Conservation (phyloP, 225 moss, liverwort and hornwort genomes). For the Thuidium tamariscinum region DNA sequence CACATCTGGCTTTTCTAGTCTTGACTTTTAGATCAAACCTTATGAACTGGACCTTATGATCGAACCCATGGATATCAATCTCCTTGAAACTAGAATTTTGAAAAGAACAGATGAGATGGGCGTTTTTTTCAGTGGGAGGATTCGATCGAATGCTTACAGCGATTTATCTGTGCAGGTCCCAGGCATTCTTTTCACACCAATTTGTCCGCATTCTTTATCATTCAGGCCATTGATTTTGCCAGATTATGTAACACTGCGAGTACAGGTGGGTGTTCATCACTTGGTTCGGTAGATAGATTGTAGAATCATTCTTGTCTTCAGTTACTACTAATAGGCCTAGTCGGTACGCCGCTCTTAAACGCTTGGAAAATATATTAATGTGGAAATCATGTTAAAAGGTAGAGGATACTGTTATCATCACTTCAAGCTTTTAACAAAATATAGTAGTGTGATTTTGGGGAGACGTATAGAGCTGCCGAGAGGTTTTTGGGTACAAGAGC, state of each 20-base stretch:
- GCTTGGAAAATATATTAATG: not conserved
- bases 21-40: not conserved
- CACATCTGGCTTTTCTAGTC: not conserved
- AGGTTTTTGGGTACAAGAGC: not conserved
- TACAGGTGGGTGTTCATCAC: slow-evolving; percentile 35
- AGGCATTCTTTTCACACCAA: slow-evolving; percentile 91
- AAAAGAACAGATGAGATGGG: not conserved
- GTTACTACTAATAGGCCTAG: not conserved
- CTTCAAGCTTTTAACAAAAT: not conserved
- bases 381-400: not conserved
- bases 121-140: not conserved
- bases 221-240: slow-evolving; percentile 91
- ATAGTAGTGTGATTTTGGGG: not conserved
- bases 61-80: not conserved
- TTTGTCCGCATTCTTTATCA: slow-evolving; percentile 92
- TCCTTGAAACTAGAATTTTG: not conserved
- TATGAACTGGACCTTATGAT: not conserved
- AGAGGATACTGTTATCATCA: not conserved
- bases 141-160: not conserved
- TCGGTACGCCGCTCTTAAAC: not conserved
- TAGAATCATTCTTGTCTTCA: not conserved
- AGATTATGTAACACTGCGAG: slow-evolving; percentile 62
- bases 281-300: not conserved
- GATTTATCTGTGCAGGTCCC: slow-evolving; percentile 57
- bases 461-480: not conserved